Percentiles rank a stretch among this genome's conserved stretches.
Conservation (phyloP, 2,329 filamentous ascomycete genomes). For the Sphaerostilbella broomeana region DNA sequence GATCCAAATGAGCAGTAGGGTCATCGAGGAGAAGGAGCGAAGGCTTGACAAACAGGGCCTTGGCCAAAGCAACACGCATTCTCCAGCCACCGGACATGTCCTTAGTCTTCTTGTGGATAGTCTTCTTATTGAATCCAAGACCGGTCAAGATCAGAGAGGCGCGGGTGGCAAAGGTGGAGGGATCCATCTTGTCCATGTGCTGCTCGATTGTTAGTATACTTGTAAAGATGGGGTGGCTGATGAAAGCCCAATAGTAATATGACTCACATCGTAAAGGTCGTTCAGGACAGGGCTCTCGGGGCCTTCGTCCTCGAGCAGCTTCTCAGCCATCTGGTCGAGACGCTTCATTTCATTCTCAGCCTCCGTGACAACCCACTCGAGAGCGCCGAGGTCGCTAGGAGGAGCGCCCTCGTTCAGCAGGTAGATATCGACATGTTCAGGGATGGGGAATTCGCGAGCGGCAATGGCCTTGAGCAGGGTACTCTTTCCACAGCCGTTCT, state of each 20-base stretch:
- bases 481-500: constrained; percentile 99
- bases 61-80: constrained; percentile 97
- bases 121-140: constrained; percentile 98
- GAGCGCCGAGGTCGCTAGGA: constrained; percentile 77
- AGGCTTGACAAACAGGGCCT: constrained; percentile 97
- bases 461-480: constrained; percentile 95
- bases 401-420: constrained; percentile 95
- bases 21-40: constrained; percentile 93
- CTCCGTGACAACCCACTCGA: constrained; percentile 96
- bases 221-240: constrained; percentile 16
- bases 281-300: constrained; percentile 85
- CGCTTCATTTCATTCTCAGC: constrained; percentile 88
- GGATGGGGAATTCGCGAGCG: constrained; percentile 89
- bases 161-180: constrained; percentile 90
- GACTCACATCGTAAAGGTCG: constrained; percentile 87
- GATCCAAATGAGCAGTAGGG: constrained; percentile 97
- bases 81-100: constrained; percentile 99
- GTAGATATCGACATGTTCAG: constrained; percentile 96
- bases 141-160: constrained; percentile 95
- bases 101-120: constrained; percentile 99
- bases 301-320: constrained; percentile 83
- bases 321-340: constrained; percentile 82
- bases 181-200: constrained; percentile 99
- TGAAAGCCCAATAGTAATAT: neutral
- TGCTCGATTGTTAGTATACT: constrained; percentile 30